Evolutionary conservation across 495 filamentous ascomycete genomes (phyloP).

Genomic region (Astrothelium macrocarpum): DNA sequence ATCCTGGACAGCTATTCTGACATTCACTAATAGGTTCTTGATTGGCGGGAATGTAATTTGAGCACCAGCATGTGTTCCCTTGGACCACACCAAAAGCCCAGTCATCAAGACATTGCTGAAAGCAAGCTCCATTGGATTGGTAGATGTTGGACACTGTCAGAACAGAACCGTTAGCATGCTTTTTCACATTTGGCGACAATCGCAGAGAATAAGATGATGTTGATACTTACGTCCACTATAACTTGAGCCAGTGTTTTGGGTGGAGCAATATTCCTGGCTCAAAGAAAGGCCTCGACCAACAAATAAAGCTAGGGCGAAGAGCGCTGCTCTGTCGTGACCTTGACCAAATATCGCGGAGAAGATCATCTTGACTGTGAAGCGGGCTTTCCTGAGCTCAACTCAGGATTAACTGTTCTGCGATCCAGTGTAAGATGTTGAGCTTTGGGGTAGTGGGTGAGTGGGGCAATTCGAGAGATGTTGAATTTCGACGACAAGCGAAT

Average conservation of each 20-base stretch:
- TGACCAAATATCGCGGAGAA: not conserved
- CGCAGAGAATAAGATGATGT: not conserved
- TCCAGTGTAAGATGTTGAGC: not conserved
- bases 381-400: not conserved
- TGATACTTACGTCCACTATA: constrained; percentile 8
- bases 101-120: constrained; percentile 39
- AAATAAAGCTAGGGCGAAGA: not conserved
- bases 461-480: not conserved
- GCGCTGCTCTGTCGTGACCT: not conserved
- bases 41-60: constrained; percentile 52
- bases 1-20: constrained; percentile 55
- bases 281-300: not conserved
- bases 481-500: constrained; percentile 2
- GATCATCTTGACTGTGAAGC: not conserved
- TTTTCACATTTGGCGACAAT: not conserved
- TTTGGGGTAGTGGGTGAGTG: not conserved
- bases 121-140: constrained; percentile 60
- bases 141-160: constrained; percentile 43
- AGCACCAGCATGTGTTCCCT: constrained; percentile 62
- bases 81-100: constrained; percentile 64
- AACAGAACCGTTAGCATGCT: constrained; percentile 5
- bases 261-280: constrained; percentile 19
- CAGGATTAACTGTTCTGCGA: not conserved
- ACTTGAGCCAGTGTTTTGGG: constrained; percentile 21
- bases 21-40: constrained; percentile 42